These are phyloP conservation scores for Colletotrichum sp. DNA, from an alignment of 2,329 filamentous ascomycete genomes.

Conservation along the genomic window DNA sequence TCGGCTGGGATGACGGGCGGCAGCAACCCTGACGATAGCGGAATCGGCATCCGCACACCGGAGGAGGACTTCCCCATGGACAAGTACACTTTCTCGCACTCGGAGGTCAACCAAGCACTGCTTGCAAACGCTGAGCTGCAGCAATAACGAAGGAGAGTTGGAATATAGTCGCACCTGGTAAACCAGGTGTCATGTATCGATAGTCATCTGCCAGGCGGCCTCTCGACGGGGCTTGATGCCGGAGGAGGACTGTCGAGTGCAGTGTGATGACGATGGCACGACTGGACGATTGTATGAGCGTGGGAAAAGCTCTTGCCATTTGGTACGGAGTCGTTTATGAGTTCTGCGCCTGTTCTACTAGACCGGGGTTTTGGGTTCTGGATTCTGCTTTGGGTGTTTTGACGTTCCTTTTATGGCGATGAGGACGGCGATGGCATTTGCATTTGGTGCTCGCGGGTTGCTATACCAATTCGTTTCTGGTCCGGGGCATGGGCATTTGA, in stretches of 20 bases:
- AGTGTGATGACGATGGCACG: constrained; percentile 24
- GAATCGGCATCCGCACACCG: constrained; percentile 73
- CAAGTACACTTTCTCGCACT: constrained; percentile 56
- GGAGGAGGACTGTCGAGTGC: constrained; percentile 17
- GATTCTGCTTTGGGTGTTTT: constrained; percentile 8
- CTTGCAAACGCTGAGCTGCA: constrained; percentile 34
- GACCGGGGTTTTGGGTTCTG: constrained; percentile 8
- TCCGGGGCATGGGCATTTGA: constrained; percentile 14
- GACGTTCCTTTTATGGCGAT: constrained; percentile 1
- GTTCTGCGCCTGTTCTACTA: constrained; percentile 13
- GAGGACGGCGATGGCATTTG: constrained; percentile 16
- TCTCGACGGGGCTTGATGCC: constrained; percentile 6
- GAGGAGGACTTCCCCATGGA: constrained; percentile 69
- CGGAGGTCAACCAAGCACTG: constrained; percentile 37
- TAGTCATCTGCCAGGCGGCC: constrained; percentile 9
- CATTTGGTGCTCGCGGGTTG: constrained; percentile 16
- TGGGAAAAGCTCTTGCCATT: constrained; percentile 8
- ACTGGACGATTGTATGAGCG: constrained; percentile 25
- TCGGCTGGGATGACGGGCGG: constrained; percentile 46
- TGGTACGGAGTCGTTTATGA: background rate
- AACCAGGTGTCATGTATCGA: constrained; percentile 17
- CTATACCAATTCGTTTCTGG: constrained; percentile 16
- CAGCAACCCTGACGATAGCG: constrained; percentile 67
- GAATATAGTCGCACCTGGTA: constrained; percentile 9
- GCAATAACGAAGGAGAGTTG: constrained; percentile 10